Evolutionary conservation across 78 protist species (phyloP).

Genomic region (Ministeria vibrans): DNA sequence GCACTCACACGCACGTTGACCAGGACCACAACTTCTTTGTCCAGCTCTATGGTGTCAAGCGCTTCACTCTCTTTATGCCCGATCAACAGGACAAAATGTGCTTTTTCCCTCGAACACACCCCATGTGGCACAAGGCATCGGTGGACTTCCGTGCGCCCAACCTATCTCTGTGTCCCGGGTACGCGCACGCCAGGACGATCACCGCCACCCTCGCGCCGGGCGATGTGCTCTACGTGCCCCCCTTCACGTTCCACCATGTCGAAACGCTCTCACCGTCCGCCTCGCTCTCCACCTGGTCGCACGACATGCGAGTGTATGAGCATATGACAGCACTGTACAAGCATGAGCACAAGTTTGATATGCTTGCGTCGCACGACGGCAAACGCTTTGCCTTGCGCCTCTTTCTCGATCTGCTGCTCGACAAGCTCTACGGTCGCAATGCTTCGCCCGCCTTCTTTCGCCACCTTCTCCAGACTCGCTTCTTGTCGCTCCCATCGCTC

Average conservation of each 20-base stretch:
- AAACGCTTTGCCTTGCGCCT: not conserved
- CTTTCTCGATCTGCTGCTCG: not conserved
- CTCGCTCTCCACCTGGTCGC: slow-evolving; percentile 5
- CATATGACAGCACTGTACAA: not conserved
- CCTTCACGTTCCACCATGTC: slow-evolving; percentile 14
- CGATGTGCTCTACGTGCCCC: slow-evolving; percentile 3
- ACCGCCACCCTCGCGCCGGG: not conserved
- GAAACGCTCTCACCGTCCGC: not conserved
- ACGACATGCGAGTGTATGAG: not conserved
- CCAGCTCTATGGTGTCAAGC: not conserved
- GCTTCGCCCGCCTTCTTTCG: not conserved
- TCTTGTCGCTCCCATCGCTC: not conserved
- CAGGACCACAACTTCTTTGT: slow-evolving; percentile 3
- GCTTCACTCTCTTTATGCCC: not conserved
- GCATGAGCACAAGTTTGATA: not conserved
- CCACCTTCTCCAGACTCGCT: not conserved
- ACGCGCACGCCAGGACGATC: not conserved
- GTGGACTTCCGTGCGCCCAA: not conserved
- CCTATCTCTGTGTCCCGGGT: not conserved
- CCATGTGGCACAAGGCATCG: slow-evolving; percentile 18
- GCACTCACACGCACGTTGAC: slow-evolving; percentile 5
- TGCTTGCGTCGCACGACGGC: not conserved
- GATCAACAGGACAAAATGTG: not conserved
- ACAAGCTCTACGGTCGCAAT: not conserved
- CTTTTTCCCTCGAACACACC: not conserved